These are phyloP conservation scores for Solanum pennellii DNA, from an alignment of 257 asterid species.

Conservation along the genomic window DNA sequence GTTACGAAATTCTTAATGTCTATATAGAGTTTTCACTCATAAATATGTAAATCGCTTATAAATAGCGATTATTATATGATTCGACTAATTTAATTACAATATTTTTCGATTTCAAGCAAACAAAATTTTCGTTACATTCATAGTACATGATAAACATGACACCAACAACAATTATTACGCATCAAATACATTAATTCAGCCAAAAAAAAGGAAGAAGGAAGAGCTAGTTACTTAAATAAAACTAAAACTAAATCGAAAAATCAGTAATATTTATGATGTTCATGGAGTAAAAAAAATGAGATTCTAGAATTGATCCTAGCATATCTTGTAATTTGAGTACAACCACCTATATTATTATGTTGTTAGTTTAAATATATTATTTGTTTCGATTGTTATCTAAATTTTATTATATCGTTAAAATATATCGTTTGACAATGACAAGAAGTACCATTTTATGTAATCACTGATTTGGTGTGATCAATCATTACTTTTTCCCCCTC, in stretches of 20 bases:
- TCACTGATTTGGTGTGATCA: background rate
- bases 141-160: background rate
- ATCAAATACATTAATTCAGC: background rate
- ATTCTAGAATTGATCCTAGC: constrained; percentile 7
- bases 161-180: background rate
- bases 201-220: no score
- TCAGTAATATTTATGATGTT: background rate
- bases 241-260: background rate
- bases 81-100: background rate
- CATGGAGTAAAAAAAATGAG: background rate
- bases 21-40: background rate
- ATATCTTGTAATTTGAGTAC: constrained; percentile 40
- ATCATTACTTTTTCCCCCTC: background rate
- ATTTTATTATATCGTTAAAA: no score
- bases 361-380: background rate
- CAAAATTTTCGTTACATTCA: background rate
- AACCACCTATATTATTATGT: constrained; percentile 1
- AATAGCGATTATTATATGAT: no score
- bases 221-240: background rate
- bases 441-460: background rate
- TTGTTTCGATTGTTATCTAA: no score
- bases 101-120: background rate
- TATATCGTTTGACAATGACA: background rate
- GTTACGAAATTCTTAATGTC: no score
- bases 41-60: background rate